Percentiles rank a stretch among this genome's conserved stretches.
Evolutionary conservation across 495 filamentous ascomycete species (phyloP).

Genomic region (Penicillium taxi): DNA sequence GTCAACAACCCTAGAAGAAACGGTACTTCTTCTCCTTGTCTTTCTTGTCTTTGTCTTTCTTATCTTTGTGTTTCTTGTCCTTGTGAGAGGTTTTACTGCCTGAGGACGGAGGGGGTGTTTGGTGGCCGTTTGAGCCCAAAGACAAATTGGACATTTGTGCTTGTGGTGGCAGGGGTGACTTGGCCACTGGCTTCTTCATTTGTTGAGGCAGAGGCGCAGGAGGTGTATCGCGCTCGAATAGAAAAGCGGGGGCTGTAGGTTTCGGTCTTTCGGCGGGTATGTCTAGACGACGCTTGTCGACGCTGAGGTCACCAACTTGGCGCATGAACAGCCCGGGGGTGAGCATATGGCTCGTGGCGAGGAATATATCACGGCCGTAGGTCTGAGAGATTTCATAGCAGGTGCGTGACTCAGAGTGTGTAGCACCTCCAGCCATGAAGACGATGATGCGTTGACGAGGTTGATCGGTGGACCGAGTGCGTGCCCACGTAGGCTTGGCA

Average conservation of each 20-base stretch:
- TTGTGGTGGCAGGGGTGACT: conserved; percentile 43
- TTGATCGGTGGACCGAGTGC: conserved; percentile 66
- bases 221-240: conserved; percentile 71
- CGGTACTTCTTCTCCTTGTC: conserved; percentile 62
- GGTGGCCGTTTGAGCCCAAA: conserved; percentile 40
- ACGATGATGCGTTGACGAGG: conserved; percentile 86
- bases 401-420: conserved; percentile 75
- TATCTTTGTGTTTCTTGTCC: conserved; percentile 44
- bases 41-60: conserved; percentile 28
- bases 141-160: conserved; percentile 53
- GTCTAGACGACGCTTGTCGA: conserved; percentile 63
- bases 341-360: conserved; percentile 88
- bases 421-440: conserved; percentile 94
- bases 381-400: conserved; percentile 80
- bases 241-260: conserved; percentile 72
- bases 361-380: conserved; percentile 71
- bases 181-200: conserved; percentile 28
- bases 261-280: conserved; percentile 75
- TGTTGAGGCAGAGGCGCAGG: conserved; percentile 31
- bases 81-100: conserved; percentile 23
- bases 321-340: conserved; percentile 70
- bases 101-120: conserved; percentile 21
- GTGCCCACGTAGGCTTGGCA: conserved; percentile 92
- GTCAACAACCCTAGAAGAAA: conserved; percentile 52
- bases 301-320: conserved; percentile 71